Evolutionary conservation across 371 early-diverging fungal genomes (phyloP).

Genomic region (Dichotomocladium elegans): DNA sequence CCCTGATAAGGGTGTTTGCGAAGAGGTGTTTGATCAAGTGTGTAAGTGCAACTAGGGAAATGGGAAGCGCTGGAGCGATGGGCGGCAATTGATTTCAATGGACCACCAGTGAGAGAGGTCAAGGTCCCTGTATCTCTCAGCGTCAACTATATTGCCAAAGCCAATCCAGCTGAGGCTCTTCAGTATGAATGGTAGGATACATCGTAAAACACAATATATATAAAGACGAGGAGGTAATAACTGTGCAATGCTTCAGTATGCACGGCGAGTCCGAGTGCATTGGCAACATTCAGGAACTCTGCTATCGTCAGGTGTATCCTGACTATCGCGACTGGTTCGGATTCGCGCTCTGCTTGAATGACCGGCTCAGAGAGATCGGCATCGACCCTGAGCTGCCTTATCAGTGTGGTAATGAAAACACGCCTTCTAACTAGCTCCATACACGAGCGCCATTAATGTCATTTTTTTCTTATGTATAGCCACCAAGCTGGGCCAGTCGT

Average conservation of each 20-base stretch:
- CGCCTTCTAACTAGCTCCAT: too few species aligned
- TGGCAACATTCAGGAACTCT: conserved; percentile 48
- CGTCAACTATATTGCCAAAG: conserved; percentile 22
- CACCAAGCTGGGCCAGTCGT: conserved; percentile 8
- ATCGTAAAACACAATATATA: not conserved
- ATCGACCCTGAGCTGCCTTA: conserved; percentile 5
- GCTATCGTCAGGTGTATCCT: conserved; percentile 37
- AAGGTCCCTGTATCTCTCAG: conserved; percentile 18
- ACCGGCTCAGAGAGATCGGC: conserved; percentile 16
- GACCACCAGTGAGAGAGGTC: conserved; percentile 5
- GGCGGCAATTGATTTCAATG: too few species aligned
- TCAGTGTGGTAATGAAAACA: conserved; percentile 14
- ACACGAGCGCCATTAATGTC: not conserved
- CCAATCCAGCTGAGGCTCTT: conserved; percentile 10
- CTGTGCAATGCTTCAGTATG: conserved; percentile 18
- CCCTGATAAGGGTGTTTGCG: conserved; percentile 46
- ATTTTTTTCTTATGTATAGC: conserved; percentile 2
- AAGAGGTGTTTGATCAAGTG: conserved; percentile 32
- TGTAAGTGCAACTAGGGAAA: conserved; percentile 32
- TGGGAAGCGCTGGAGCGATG: not conserved
- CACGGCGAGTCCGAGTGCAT: conserved; percentile 47
- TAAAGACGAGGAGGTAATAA: not conserved
- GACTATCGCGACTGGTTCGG: conserved; percentile 28
- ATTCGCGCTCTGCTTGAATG: conserved; percentile 28
- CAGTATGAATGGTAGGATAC: conserved; percentile 18